Base-by-base conservation (phyloP, 1,284 basidiomycete species). In the Cryptococcus hybrid region DNA sequence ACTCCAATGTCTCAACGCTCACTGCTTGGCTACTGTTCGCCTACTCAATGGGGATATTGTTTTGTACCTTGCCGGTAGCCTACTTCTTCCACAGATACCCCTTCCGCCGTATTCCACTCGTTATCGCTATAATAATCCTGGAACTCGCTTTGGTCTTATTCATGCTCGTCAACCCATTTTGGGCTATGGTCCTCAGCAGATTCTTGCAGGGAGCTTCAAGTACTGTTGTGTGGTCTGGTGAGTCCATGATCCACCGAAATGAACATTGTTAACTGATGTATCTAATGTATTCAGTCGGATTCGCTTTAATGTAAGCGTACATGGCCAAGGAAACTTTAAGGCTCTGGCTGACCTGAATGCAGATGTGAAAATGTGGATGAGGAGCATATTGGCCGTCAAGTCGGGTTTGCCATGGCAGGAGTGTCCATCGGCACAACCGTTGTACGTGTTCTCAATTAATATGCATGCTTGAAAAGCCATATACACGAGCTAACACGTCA, bases 141-240 rank as follows among this genome's bases (percentile, higher is more conserved):
- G 62, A 66, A 52, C 64, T 43, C 11, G 59, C 59, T 82, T 85
- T 12, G 83, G 85, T 90, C 24, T 80, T 90, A 78, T 82, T 91
- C 51, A 90, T 90, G 88, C 83, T 88, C 59, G 86, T 87, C 0
- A 84, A 83, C 2, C 82, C 80, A 18, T 91, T 85, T 67, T 80
- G 84, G 75, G 77, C 87, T 11, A 89, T 91, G 87, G 84, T 83
- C 12, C 45, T 90, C 36, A 86, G 88, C 13, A 84, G 89, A 18
- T 75, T 86, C 12, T 57, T 89, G 6, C 88, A 90, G 74, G 89
- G 89, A 1, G 77, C 87, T 12, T 85, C 85, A 40, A 87, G 86
- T 2, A 85, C 87, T 1, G 82, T 89, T 63, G 82, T 91, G 6
- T 90, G 88, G 88, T 83, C 87, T 0, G 84, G 88, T 44, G 87